Evolutionary conservation across 345 rosid species (phyloP).

Genomic region (Physaria fendleri): DNA sequence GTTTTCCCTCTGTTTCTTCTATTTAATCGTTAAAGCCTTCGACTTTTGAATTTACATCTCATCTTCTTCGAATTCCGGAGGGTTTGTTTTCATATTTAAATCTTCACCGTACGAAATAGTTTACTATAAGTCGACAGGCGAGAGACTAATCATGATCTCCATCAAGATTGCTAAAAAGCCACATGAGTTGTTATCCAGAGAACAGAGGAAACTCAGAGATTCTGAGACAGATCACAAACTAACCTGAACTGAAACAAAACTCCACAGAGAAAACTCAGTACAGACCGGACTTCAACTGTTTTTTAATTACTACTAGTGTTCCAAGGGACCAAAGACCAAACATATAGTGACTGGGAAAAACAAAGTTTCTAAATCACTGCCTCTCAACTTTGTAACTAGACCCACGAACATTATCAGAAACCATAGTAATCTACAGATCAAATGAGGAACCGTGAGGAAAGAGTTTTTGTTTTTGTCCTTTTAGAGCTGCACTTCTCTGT

Average conservation of each 20-base stretch:
- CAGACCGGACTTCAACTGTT: slow-evolving; percentile 24
- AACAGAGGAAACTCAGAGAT: background rate
- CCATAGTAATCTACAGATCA: slow-evolving; percentile 42
- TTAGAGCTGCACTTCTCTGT: slow-evolving; percentile 63
- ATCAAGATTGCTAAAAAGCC: slow-evolving; percentile 37
- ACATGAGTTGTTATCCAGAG: slow-evolving; percentile 15
- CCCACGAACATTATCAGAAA: slow-evolving; percentile 31
- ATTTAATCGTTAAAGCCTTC: too few species aligned
- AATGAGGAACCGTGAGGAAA: background rate
- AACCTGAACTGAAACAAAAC: slow-evolving; percentile 21
- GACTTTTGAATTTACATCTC: too few species aligned
- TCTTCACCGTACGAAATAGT: background rate
- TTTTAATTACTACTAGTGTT: slow-evolving; percentile 10
- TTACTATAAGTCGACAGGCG: background rate
- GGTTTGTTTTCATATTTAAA: too few species aligned
- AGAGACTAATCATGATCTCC: slow-evolving; percentile 5
- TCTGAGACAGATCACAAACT: slow-evolving; percentile 1
- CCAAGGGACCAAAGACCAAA: slow-evolving; percentile 15
- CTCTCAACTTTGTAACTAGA: slow-evolving; percentile 32
- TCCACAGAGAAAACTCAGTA: slow-evolving; percentile 25
- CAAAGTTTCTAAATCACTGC: slow-evolving; percentile 35
- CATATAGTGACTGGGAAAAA: slow-evolving; percentile 10
- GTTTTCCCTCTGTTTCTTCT: background rate
- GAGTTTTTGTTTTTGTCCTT: background rate
- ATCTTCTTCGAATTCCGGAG: too few species aligned